Conservation (phyloP, 169 alveolate genomes). For the Cryptosporidium viatorum region DNA sequence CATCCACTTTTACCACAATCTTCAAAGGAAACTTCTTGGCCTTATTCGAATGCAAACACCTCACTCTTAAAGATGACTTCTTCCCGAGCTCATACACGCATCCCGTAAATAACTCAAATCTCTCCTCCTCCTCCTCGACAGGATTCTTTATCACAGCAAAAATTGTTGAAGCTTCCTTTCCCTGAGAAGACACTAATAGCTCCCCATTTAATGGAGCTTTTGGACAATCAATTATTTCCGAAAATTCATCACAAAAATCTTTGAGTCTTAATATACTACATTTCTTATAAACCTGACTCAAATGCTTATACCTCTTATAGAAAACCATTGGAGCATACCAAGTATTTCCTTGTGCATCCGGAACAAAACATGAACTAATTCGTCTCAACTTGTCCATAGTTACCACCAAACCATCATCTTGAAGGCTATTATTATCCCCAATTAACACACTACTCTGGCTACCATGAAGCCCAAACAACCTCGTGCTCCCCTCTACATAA, state of each 20-base stretch:
- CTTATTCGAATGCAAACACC: constrained; percentile 36
- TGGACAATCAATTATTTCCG: constrained; percentile 15
- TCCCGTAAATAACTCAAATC: constrained; percentile 52
- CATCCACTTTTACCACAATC: constrained; percentile 47
- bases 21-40: constrained; percentile 46
- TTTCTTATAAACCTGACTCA: constrained; percentile 19
- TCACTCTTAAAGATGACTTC: constrained; percentile 53
- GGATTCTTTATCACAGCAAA: constrained; percentile 14
- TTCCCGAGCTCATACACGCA: constrained; percentile 66
- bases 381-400: constrained; percentile 32
- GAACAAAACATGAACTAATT: constrained; percentile 24
- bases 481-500: background rate
- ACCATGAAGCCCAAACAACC: too few species aligned
- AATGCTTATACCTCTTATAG: constrained; percentile 44
- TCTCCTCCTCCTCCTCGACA: background rate
- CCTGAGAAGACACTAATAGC: constrained; percentile 25
- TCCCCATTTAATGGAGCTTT: background rate
- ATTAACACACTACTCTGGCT: too few species aligned
- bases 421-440: background rate
- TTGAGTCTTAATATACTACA: constrained; percentile 40
- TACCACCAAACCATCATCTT: background rate
- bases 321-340: constrained; percentile 72
- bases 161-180: constrained; percentile 70
- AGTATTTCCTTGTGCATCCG: constrained; percentile 6
- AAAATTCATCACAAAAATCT: constrained; percentile 12